phyloP scores from a whole-genome alignment of 129 eudicot species.

The Deinandra increscens region DNA sequence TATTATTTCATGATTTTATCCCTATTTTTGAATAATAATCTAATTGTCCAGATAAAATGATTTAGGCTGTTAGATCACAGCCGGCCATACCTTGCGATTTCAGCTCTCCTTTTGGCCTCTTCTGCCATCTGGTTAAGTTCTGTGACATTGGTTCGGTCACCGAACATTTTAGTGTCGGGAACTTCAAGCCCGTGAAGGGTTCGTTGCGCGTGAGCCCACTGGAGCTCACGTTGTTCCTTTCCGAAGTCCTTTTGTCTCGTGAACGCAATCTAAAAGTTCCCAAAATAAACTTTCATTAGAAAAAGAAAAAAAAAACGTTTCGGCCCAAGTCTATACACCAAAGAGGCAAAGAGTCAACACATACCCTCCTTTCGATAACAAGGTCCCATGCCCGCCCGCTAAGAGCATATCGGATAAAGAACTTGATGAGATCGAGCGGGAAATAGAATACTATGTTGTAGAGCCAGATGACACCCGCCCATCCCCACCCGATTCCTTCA shows the following conservation, averaged over 20 bases:
- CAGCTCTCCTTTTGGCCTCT: constrained; percentile 98
- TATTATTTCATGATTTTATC: no score
- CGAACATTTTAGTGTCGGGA: constrained; percentile 87
- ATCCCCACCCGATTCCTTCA: constrained; percentile 99
- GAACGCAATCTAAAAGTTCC: constrained; percentile 70
- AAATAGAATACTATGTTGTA: constrained; percentile 78
- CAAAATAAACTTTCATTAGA: not conserved
- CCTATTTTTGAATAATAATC: not conserved
- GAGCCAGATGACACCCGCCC: constrained; percentile 99
- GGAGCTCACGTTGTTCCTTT: constrained; percentile 93
- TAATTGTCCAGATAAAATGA: not conserved
- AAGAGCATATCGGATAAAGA: constrained; percentile 79
- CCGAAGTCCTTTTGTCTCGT: constrained; percentile 97
- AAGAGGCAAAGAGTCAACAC: not conserved
- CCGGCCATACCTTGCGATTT: constrained; percentile 76
- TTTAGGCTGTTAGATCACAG: no score
- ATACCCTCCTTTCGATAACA: constrained; percentile 93
- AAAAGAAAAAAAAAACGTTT: not conserved
- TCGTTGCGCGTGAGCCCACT: constrained; percentile 99
- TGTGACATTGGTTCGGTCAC: constrained; percentile 59
- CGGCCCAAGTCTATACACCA: not conserved
- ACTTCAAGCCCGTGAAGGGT: constrained; percentile 98
- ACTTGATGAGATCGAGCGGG: constrained; percentile 89
- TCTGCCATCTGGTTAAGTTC: constrained; percentile 99
- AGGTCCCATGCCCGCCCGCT: constrained; percentile 99